A percentile compares a stretch with the other conserved stretches of the same genome.
Conservation (phyloP, 1,284 basidiomycete species). For the Sporisorium iseilematis-ciliati region DNA sequence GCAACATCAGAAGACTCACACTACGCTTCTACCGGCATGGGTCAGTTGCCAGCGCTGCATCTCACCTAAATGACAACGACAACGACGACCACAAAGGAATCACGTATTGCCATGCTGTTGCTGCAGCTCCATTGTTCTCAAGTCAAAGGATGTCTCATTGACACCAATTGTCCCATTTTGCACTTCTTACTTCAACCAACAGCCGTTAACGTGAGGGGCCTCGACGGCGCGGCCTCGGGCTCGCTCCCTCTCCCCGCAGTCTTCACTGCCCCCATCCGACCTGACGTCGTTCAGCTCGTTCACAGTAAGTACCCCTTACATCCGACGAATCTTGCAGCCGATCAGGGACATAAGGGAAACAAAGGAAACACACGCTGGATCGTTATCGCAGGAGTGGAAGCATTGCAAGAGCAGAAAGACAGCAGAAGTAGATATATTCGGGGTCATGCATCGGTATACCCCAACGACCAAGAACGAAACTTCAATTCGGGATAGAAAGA, state of each 20-base stretch:
- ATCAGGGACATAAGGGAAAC: background rate
- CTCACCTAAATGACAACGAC: background rate
- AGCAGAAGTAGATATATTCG: too few species aligned
- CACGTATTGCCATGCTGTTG: slow-evolving; percentile 16
- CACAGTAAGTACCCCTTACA: slow-evolving; percentile 81
- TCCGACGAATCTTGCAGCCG: background rate
- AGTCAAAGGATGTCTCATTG: background rate
- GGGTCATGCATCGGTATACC: too few species aligned
- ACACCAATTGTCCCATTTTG: slow-evolving; percentile 15
- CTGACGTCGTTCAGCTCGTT: slow-evolving; percentile 97
- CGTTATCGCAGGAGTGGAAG: background rate
- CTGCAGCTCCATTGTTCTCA: background rate
- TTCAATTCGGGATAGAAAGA: background rate
- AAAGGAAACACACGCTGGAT: background rate
- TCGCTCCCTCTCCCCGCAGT: slow-evolving; percentile 96
- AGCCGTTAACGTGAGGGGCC: slow-evolving; percentile 69
- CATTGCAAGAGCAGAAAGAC: background rate
- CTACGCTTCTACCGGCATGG: background rate
- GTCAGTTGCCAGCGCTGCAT: background rate
- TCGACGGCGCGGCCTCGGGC: slow-evolving; percentile 77
- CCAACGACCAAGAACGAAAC: background rate
- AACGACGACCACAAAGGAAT: too few species aligned
- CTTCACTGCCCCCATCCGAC: slow-evolving; percentile 96
- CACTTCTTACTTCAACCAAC: slow-evolving; percentile 16
- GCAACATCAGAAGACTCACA: background rate